Percentiles rank a stretch among this genome's conserved stretches.
phyloP scores from a whole-genome alignment of 2,329 filamentous ascomycete genomes.

The Onygena corvina region DNA sequence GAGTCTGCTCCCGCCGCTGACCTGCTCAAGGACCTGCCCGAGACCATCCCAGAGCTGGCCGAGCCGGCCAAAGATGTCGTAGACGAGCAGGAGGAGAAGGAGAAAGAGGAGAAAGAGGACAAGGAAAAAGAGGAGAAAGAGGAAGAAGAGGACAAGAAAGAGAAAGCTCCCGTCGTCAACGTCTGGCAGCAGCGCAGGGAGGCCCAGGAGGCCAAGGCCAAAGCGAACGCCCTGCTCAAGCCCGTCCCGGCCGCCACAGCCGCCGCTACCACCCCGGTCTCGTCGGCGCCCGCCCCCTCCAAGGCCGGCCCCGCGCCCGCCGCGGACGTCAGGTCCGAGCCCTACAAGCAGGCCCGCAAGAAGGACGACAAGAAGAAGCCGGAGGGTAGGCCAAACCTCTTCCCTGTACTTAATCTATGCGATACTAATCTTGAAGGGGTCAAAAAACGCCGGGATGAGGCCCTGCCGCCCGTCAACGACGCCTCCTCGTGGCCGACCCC shows the following conservation, averaged over 20 bases:
- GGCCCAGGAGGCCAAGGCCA: slow-evolving; percentile 44
- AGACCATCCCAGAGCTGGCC: too few relatives aligned
- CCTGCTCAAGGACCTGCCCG: too few relatives aligned
- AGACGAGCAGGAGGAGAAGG: too few relatives aligned
- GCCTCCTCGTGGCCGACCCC: slow-evolving; percentile 81
- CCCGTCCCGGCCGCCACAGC: slow-evolving; percentile 21
- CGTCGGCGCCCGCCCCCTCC: slow-evolving; percentile 10
- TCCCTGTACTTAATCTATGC: too few relatives aligned
- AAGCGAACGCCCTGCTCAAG: slow-evolving; percentile 26
- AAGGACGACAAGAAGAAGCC: slow-evolving; percentile 30
- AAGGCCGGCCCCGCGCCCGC: slow-evolving; percentile 29
- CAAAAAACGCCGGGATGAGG: too few relatives aligned
- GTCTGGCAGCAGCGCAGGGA: slow-evolving; percentile 73
- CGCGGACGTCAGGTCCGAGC: not conserved
- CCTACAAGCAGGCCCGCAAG: slow-evolving; percentile 25
- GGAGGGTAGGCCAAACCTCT: too few relatives aligned
- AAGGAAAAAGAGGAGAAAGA: slow-evolving; percentile 25
- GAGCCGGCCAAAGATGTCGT: too few relatives aligned
- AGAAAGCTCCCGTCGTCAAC: slow-evolving; percentile 72
- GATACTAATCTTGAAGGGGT: too few relatives aligned
- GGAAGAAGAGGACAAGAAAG: slow-evolving; percentile 58
- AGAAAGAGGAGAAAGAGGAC: too few relatives aligned
- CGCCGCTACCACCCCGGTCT: slow-evolving; percentile 21
- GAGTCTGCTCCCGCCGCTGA: too few relatives aligned
- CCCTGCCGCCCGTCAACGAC: slow-evolving; percentile 59